phyloP scores from a whole-genome alignment of 2,329 filamentous ascomycete species.

The Aschersonia sp. region DNA sequence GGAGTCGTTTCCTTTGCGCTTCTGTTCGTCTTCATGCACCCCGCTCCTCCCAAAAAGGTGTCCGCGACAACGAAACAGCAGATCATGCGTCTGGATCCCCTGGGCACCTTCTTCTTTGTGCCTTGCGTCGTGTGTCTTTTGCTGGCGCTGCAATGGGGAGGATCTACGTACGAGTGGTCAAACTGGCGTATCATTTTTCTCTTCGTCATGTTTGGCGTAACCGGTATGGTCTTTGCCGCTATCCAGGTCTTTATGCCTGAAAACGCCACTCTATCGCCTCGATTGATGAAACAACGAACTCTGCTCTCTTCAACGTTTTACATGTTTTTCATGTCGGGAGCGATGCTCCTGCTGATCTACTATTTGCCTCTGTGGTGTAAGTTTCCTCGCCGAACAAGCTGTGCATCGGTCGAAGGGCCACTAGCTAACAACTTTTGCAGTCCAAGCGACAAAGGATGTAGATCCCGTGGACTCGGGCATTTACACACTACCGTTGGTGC shows the following conservation, averaged over 20 bases:
- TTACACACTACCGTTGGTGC: constrained; percentile 40
- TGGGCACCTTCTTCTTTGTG: constrained; percentile 45
- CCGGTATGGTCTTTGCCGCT: constrained; percentile 29
- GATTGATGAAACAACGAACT: constrained; percentile 39
- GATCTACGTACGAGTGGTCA: constrained; percentile 35
- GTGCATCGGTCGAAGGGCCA: neutral
- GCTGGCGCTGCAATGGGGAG: constrained; percentile 50
- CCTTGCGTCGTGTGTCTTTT: constrained; percentile 45
- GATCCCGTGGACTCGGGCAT: constrained; percentile 40
- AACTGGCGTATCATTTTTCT: constrained; percentile 37
- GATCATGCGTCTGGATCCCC: constrained; percentile 38
- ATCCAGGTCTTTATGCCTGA: constrained; percentile 40
- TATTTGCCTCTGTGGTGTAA: constrained; percentile 41
- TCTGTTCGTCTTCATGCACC: constrained; percentile 32
- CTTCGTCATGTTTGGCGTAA: constrained; percentile 33
- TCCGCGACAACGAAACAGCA: constrained; percentile 23
- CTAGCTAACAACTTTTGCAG: constrained; percentile 10
- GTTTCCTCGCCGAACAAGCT: constrained; percentile 8
- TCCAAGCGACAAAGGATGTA: constrained; percentile 41
- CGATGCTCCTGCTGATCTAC: constrained; percentile 40
- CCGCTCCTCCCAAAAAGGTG: constrained; percentile 17
- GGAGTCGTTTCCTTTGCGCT: constrained; percentile 34
- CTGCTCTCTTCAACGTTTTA: constrained; percentile 32
- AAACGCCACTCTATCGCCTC: constrained; percentile 40
- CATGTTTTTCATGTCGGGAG: constrained; percentile 30